Percentiles rank a stretch among this genome's conserved stretches.
Conservation (phyloP, 164 flowering plant genomes). For the Stephania japonica region DNA sequence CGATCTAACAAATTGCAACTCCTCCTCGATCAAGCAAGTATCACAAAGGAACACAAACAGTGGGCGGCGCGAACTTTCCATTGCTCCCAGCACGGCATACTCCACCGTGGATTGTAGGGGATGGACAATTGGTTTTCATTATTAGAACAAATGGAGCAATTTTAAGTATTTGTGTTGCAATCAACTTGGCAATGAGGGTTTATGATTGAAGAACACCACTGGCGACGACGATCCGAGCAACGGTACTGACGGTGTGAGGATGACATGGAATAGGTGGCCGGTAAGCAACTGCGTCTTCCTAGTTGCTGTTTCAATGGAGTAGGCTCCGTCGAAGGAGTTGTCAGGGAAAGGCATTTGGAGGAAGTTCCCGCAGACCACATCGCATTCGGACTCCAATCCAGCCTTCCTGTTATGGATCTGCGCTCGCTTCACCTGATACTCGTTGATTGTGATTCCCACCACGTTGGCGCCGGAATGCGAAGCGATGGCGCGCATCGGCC, state of each 20-base stretch:
- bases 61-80: conserved; percentile 30
- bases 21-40: conserved; percentile 88
- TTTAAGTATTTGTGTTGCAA: conserved; percentile 79
- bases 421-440: conserved; percentile 86
- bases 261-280: conserved; percentile 95
- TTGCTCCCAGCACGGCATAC: conserved; percentile 35
- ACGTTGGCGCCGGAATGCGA: conserved; percentile 66
- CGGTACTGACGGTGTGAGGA: conserved; percentile 81
- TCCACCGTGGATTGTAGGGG: conserved; percentile 64
- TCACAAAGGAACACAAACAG: conserved; percentile 80
- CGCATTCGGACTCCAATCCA: conserved; percentile 65
- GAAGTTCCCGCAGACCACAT: conserved; percentile 86
- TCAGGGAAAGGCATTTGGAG: conserved; percentile 75
- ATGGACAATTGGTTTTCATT: conserved; percentile 85
- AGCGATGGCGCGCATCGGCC: conserved; percentile 93
- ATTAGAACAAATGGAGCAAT: conserved; percentile 84
- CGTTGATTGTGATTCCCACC: conserved; percentile 91
- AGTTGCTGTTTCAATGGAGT: conserved; percentile 84
- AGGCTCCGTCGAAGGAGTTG: conserved; percentile 74
- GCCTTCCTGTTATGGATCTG: conserved; percentile 72
- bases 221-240: conserved; percentile 55
- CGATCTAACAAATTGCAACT: conserved; percentile 63
- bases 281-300: conserved; percentile 94
- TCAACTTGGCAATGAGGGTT: conserved; percentile 74
- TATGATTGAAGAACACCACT: conserved; percentile 45